These are phyloP conservation scores for Baorangia bicolor DNA, from an alignment of 768 basidiomycete genomes.

Conservation along the genomic window DNA sequence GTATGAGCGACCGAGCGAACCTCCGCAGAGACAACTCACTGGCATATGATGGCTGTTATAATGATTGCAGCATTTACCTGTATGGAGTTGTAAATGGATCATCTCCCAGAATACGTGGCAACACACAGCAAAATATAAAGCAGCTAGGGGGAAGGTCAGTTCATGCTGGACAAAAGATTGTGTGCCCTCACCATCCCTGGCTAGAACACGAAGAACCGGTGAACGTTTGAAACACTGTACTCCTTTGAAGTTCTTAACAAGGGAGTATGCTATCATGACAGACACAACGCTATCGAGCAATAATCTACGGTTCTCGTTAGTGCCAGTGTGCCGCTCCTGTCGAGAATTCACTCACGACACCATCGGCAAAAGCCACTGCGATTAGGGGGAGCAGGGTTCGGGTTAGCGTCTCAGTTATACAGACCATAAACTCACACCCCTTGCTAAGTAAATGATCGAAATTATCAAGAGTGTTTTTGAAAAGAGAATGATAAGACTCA, in stretches of 20 bases:
- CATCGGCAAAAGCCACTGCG: neutral
- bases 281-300: neutral
- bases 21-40: neutral
- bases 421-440: neutral
- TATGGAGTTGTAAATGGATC: neutral
- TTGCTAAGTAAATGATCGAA: neutral
- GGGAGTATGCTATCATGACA: neutral
- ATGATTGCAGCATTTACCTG: neutral
- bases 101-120: neutral
- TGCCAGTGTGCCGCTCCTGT: no score
- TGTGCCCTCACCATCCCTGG: conserved; percentile 10
- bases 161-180: neutral
- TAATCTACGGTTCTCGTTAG: neutral
- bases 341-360: neutral
- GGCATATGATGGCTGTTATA: neutral
- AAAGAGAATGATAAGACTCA: neutral
- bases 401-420: neutral
- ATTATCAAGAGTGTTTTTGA: neutral
- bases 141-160: neutral
- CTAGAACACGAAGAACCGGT: neutral
- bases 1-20: neutral
- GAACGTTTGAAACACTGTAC: neutral
- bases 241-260: neutral
- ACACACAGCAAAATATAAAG: neutral
- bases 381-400: neutral